These are phyloP conservation scores for Populus trichocarpa DNA, from an alignment of 441 rosid species.

Conservation along the genomic window DNA sequence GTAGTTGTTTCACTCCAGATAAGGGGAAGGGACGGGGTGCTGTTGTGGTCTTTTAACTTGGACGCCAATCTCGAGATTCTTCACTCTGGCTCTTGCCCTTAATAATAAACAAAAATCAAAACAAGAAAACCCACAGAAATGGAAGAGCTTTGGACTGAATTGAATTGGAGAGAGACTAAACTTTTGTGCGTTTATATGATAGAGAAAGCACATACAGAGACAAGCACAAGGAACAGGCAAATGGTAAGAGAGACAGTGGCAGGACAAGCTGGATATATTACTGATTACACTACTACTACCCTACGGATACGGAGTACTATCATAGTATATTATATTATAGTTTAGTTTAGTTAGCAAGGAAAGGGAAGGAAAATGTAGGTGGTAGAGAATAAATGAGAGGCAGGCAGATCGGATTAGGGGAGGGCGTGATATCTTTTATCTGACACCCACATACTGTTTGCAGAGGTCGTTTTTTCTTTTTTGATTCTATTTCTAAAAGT, in stretches of 20 bases:
- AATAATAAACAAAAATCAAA: not conserved
- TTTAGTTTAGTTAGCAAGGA: too few species aligned
- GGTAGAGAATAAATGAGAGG: too few species aligned
- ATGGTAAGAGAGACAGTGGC: conserved; percentile 16
- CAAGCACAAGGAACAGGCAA: not conserved
- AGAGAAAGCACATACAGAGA: conserved; percentile 19
- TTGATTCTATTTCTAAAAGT: too few species aligned
- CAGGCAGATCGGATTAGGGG: too few species aligned
- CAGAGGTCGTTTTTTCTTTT: too few species aligned
- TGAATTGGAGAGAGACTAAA: not conserved
- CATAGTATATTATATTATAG: too few species aligned
- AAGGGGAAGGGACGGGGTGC: not conserved
- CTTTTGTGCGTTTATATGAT: conserved; percentile 3
- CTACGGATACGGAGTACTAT: not conserved
- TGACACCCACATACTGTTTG: too few species aligned
- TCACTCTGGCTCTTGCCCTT: not conserved
- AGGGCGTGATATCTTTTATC: too few species aligned
- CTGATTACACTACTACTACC: not conserved
- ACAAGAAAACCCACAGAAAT: conserved; percentile 17
- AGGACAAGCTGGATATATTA: conserved; percentile 6
- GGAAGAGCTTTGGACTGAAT: not conserved
- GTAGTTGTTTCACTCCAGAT: not conserved
- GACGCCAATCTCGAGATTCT: conserved; percentile 60
- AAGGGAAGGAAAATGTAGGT: too few species aligned
- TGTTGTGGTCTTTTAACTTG: conserved; percentile 34